Evolutionary conservation across 495 filamentous ascomycete species (phyloP), one percentile per base, ranked within the genome.

Genomic region (Tuber aestivum): DNA sequence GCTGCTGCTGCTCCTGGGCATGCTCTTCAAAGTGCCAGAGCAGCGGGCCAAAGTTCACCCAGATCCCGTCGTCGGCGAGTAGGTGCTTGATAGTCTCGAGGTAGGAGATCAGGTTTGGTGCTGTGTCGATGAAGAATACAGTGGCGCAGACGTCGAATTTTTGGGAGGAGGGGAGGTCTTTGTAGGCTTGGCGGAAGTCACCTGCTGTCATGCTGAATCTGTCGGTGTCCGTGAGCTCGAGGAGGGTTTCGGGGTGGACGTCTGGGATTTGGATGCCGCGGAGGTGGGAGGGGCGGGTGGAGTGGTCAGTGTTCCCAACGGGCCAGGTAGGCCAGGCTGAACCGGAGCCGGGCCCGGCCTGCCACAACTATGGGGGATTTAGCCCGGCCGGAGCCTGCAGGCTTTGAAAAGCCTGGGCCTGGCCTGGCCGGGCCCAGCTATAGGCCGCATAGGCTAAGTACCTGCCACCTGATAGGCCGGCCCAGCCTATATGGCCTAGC

Each of bases 181-280:
- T 87, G 84, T 99, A 85, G 41, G 72, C 77, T 16, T 44, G 82
- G 8, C 84, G 84, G 74, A 88, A 87, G 76, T 87, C 85, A 35
- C 86, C 86, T 70, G 87, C 86, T n/a, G 84, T 78, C 94, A 98
- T 97, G 80, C 88, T 89, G 92, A 99, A 96, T 23, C 50, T 89
- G 85, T 20, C 85, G 40, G 83, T 79, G 3, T 74, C 80, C 23
- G 84, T 76, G 42, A n/a, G 27, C 44, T 70, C 20, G 38, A 83
- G 77, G 69, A 84, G 69, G 16, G 81, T 73, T 27, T 72, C 70
- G 35, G 83, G 74, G 45, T 79, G 75, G 9, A 79, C 69, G 50
- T 83, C 84, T 41, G 86, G 86, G 73, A 87, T 84, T 10, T 75
- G 27, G 20, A 87, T 72, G 14, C 77, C 32, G 32, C 86, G 86